phyloP scores from a whole-genome alignment of 306 rosid species.

The Casuarina glauca region DNA sequence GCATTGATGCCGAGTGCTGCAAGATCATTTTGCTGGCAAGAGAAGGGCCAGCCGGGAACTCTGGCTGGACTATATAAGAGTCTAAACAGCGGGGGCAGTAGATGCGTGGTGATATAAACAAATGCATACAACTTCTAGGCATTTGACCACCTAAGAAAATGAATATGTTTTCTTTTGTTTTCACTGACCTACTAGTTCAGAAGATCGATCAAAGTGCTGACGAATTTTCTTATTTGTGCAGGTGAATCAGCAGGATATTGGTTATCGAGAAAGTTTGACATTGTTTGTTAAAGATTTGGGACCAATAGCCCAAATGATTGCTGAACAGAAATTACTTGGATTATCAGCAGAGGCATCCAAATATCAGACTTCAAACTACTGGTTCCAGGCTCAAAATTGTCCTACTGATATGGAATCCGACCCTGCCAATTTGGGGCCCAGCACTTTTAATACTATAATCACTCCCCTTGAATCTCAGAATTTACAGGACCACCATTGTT shows the following conservation, averaged over 20 bases:
- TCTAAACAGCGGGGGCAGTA: not conserved
- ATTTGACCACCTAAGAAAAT: not conserved
- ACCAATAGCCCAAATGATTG: slow-evolving; percentile 30
- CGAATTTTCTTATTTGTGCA: slow-evolving; percentile 15
- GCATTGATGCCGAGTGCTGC: not conserved
- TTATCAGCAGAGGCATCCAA: not conserved
- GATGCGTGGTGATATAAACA: not conserved
- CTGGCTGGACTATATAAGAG: not conserved
- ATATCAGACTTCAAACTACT: not conserved
- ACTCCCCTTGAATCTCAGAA: slow-evolving; percentile 19
- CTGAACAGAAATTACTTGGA: slow-evolving; percentile 29
- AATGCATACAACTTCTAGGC: slow-evolving; percentile 1
- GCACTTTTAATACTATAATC: slow-evolving; percentile 6
- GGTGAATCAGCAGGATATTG: slow-evolving; percentile 47
- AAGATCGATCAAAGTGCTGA: not conserved
- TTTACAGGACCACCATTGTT: slow-evolving; percentile 3
- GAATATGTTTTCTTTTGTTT: not conserved
- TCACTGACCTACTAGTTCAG: not conserved
- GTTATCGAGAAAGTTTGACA: slow-evolving; percentile 30
- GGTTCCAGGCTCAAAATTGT: slow-evolving; percentile 10
- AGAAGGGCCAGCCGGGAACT: not conserved
- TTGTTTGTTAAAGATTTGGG: slow-evolving; percentile 34
- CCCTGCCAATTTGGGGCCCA: slow-evolving; percentile 10
- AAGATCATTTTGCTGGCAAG: not conserved
- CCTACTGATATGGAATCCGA: slow-evolving; percentile 28